Percentiles rank a stretch among this genome's conserved stretches.
Conservation (phyloP, 257 asterid genomes). For the Plantago ovata region DNA sequence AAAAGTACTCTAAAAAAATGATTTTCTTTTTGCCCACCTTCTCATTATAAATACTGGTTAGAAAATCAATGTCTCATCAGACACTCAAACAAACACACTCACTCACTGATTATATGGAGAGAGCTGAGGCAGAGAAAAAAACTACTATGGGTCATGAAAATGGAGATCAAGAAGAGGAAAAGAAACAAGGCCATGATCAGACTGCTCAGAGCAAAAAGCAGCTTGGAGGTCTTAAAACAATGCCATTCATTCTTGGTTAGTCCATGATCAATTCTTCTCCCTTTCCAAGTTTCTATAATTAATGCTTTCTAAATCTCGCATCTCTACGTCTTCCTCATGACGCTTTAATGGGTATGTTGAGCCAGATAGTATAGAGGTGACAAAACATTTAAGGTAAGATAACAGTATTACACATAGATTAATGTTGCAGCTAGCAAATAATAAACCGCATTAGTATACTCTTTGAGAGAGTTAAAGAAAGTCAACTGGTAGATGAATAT, state of each 20-base stretch:
- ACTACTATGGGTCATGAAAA: conserved; percentile 20
- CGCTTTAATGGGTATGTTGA: too few relatives aligned
- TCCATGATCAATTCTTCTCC: not conserved
- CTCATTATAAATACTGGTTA: conserved; percentile 27
- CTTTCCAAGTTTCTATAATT: not conserved
- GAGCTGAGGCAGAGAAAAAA: conserved; percentile 28
- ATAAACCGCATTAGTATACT: too few relatives aligned
- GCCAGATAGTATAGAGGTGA: too few relatives aligned
- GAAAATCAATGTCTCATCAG: conserved; percentile 4
- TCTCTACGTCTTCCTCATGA: too few relatives aligned
- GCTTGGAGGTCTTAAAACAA: conserved; percentile 70
- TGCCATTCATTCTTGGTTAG: conserved; percentile 84
- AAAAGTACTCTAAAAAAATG: not conserved
- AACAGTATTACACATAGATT: too few relatives aligned
- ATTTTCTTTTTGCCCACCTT: conserved; percentile 1
- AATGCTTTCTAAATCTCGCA: too few relatives aligned
- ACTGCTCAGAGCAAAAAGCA: conserved; percentile 7
- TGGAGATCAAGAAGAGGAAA: conserved; percentile 31
- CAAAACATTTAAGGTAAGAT: too few relatives aligned
- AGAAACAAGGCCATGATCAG: not conserved
- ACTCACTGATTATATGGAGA: conserved; percentile 25
- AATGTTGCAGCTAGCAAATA: too few relatives aligned
- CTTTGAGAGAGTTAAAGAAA: too few relatives aligned
- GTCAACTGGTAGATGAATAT: too few relatives aligned
- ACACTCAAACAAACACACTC: not conserved